phyloP scores from a whole-genome alignment of 805 yeast genomes.

The Spathaspora passalidarum region DNA sequence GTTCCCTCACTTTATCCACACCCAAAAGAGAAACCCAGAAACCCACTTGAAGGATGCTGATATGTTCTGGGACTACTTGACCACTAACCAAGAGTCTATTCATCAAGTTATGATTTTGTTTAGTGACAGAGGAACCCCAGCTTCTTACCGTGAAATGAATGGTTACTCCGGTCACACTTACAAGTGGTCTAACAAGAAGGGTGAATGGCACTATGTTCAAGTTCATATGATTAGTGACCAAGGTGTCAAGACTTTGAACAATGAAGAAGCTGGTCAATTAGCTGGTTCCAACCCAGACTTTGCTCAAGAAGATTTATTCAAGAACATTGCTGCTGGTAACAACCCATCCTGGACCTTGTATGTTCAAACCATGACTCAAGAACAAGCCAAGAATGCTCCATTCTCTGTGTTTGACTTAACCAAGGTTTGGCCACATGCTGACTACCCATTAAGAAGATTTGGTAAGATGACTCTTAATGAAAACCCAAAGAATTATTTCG shows the following conservation, averaged over 20 bases:
- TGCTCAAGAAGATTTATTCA: conserved; percentile 77
- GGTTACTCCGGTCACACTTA: conserved; percentile 85
- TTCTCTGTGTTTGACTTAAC: conserved; percentile 88
- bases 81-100: conserved; percentile 67
- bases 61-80: conserved; percentile 83
- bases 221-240: conserved; percentile 71
- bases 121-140: conserved; percentile 82
- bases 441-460: conserved; percentile 82
- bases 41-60: conserved; percentile 77
- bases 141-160: conserved; percentile 71
- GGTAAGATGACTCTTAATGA: conserved; percentile 78
- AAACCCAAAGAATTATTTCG: conserved; percentile 83
- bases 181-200: conserved; percentile 73
- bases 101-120: conserved; percentile 75
- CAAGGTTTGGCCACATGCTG: conserved; percentile 87
- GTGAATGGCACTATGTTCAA: conserved; percentile 77
- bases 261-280: conserved; percentile 65
- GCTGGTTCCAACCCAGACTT: conserved; percentile 81
- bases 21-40: conserved; percentile 83
- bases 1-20: conserved; percentile 85
- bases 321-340: conserved; percentile 74
- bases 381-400: conserved; percentile 69
- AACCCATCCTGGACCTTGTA: conserved; percentile 82
- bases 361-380: conserved; percentile 82
- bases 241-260: conserved; percentile 49